Evolutionary conservation across 148 eudicot genomes (phyloP).

Genomic region (Dianthus caryophyllus): DNA sequence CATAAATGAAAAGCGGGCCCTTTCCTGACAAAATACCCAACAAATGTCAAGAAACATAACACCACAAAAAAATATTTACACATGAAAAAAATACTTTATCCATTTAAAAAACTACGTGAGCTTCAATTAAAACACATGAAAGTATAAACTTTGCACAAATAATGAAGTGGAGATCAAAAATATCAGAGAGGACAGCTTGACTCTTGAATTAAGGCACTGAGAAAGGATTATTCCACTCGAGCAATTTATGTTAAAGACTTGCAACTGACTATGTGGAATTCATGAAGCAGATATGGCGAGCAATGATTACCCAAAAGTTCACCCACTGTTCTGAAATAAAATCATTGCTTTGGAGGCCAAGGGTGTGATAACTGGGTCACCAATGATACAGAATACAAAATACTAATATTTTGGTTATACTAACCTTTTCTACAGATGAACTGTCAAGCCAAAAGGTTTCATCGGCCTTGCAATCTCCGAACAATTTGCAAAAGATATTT

Average conservation of each 20-base stretch:
- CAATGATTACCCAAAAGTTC: not conserved
- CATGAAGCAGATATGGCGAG: constrained; percentile 4
- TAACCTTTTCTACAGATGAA: constrained; percentile 88
- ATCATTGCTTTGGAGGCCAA: not conserved
- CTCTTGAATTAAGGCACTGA: constrained; percentile 4
- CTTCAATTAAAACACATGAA: not conserved
- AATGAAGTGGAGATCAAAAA: not conserved
- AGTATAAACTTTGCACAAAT: not conserved
- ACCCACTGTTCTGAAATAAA: too few species aligned
- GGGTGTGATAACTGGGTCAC: too few species aligned
- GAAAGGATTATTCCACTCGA: not conserved
- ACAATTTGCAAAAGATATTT: constrained; percentile 59
- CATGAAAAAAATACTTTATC: too few species aligned
- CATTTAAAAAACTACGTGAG: not conserved
- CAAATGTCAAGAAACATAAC: not conserved
- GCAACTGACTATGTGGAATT: not conserved
- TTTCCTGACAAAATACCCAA: constrained; percentile 41
- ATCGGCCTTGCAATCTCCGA: constrained; percentile 49
- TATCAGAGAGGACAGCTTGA: not conserved
- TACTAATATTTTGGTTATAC: constrained; percentile 16
- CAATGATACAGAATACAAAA: not conserved
- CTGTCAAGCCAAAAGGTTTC: constrained; percentile 98
- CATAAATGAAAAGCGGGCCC: constrained; percentile 97
- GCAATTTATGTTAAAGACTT: not conserved
- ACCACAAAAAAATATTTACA: not conserved